Percentiles rank a stretch among this genome's conserved stretches.
These are phyloP conservation scores for Botryotinia narcissicola DNA, from an alignment of 2,329 filamentous ascomycete genomes.

Conservation along the genomic window DNA sequence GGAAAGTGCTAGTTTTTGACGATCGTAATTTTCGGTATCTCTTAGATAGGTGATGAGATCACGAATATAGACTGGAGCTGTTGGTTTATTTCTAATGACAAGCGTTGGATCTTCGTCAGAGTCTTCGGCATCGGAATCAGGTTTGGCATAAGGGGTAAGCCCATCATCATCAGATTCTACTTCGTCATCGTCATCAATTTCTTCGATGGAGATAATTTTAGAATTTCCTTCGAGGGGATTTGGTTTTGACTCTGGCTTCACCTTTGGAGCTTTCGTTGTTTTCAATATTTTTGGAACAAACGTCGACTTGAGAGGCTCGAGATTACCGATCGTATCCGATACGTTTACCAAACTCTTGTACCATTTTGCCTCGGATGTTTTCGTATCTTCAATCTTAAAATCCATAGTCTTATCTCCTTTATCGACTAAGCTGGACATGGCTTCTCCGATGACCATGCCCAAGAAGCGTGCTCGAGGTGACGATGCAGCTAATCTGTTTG, in stretches of 20 bases:
- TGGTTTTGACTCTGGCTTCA: slow-evolving; percentile 37
- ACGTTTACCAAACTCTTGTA: slow-evolving; percentile 66
- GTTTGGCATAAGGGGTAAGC: slow-evolving; percentile 76
- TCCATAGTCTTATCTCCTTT: slow-evolving; percentile 71
- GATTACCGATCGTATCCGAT: slow-evolving; percentile 60
- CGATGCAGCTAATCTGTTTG: slow-evolving; percentile 77
- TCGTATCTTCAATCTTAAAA: slow-evolving; percentile 80
- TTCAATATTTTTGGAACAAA: slow-evolving; percentile 25
- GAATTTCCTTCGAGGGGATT: slow-evolving; percentile 34
- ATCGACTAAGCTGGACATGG: slow-evolving; percentile 56
- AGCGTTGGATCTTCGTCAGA: slow-evolving; percentile 91
- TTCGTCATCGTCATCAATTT: slow-evolving; percentile 58
- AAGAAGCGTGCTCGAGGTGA: slow-evolving; percentile 75
- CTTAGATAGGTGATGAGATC: slow-evolving; percentile 77
- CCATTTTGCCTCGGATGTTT: slow-evolving; percentile 69
- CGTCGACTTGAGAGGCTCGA: slow-evolving; percentile 48
- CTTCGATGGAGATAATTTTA: slow-evolving; percentile 57
- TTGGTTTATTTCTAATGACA: slow-evolving; percentile 77
- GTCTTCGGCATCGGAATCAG: slow-evolving; percentile 84
- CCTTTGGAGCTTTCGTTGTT: slow-evolving; percentile 20
- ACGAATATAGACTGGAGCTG: slow-evolving; percentile 84
- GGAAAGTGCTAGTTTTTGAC: slow-evolving; percentile 73
- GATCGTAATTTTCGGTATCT: slow-evolving; percentile 80
- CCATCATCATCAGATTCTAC: slow-evolving; percentile 46
- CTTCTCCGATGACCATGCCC: slow-evolving; percentile 83